phyloP scores from a whole-genome alignment of 2,329 filamentous ascomycete genomes.

The Clonostachys solani region DNA sequence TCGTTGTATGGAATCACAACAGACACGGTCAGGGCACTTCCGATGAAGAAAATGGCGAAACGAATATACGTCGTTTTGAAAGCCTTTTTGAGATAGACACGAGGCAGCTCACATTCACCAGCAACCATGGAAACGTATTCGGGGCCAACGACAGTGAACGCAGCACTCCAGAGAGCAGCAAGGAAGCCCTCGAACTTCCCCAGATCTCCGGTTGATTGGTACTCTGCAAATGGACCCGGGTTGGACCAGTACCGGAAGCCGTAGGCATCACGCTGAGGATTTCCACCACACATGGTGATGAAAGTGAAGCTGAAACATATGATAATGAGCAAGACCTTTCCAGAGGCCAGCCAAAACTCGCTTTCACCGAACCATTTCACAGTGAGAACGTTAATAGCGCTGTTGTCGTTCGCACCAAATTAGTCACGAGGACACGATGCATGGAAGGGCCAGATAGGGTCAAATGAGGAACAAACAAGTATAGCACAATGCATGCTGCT shows the following conservation, averaged over 20 bases:
- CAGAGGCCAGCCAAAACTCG: slow-evolving; percentile 39
- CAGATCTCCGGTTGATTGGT: slow-evolving; percentile 52
- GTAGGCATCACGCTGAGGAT: slow-evolving; percentile 49
- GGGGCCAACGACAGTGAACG: slow-evolving; percentile 52
- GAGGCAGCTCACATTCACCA: slow-evolving; percentile 53
- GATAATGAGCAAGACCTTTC: slow-evolving; percentile 55
- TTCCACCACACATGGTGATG: slow-evolving; percentile 55
- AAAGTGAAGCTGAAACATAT: slow-evolving; percentile 56
- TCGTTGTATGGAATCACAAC: slow-evolving; percentile 24
- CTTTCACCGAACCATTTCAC: slow-evolving; percentile 36
- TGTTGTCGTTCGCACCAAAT: not conserved
- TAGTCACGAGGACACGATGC: slow-evolving; percentile 3
- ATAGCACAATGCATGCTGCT: slow-evolving; percentile 13
- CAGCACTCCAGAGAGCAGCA: slow-evolving; percentile 43
- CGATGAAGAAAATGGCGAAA: slow-evolving; percentile 20
- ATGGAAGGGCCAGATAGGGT: too few species aligned
- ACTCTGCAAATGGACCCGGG: slow-evolving; percentile 47
- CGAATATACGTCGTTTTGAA: slow-evolving; percentile 18
- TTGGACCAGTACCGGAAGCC: slow-evolving; percentile 66
- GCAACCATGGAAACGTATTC: slow-evolving; percentile 62
- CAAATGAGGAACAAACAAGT: not conserved
- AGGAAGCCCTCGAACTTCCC: slow-evolving; percentile 65
- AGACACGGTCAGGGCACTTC: slow-evolving; percentile 24
- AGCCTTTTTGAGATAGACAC: slow-evolving; percentile 43
- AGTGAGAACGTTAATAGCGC: slow-evolving; percentile 30